These are phyloP conservation scores for Candida caryicola DNA, from an alignment of 805 yeast genomes.

Conservation along the genomic window DNA sequence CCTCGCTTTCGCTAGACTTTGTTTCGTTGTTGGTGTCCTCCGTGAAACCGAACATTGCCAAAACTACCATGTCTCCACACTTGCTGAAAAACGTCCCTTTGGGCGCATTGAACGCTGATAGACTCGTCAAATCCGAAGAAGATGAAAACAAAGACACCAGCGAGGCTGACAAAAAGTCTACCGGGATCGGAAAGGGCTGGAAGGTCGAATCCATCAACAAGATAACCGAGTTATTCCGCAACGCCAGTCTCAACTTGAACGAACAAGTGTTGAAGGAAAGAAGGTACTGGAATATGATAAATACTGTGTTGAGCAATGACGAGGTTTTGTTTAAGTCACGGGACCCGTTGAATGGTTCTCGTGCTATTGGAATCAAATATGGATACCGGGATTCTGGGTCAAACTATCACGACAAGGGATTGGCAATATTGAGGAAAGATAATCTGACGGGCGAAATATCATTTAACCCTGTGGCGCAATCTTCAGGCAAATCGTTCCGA, in stretches of 20 bases:
- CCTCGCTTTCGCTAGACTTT: constrained; percentile 83
- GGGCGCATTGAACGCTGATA: constrained; percentile 64
- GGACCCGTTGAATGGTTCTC: constrained; percentile 44
- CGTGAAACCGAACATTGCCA: constrained; percentile 80
- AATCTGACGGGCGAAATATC: constrained; percentile 29
- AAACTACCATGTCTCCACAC: constrained; percentile 84
- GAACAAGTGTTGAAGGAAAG: constrained; percentile 60
- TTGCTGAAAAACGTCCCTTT: constrained; percentile 69
- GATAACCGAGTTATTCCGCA: constrained; percentile 49
- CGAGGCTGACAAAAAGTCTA: constrained; percentile 25
- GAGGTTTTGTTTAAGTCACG: constrained; percentile 70
- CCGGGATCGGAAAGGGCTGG: constrained; percentile 74
- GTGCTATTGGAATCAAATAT: constrained; percentile 75
- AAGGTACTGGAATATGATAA: constrained; percentile 60
- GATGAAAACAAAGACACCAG: constrained; percentile 15
- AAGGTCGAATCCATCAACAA: constrained; percentile 66
- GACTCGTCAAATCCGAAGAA: constrained; percentile 25
- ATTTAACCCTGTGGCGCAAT: constrained; percentile 29
- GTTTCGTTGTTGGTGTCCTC: constrained; percentile 79
- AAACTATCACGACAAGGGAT: constrained; percentile 66
- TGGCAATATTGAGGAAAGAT: constrained; percentile 64
- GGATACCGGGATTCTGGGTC: constrained; percentile 94
- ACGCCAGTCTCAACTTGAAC: constrained; percentile 50
- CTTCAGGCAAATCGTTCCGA: constrained; percentile 32
- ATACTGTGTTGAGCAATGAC: constrained; percentile 41